Percentiles rank a stretch among this genome's conserved stretches.
Conservation (phyloP, 768 basidiomycete species). For the Ramaria sp. region DNA sequence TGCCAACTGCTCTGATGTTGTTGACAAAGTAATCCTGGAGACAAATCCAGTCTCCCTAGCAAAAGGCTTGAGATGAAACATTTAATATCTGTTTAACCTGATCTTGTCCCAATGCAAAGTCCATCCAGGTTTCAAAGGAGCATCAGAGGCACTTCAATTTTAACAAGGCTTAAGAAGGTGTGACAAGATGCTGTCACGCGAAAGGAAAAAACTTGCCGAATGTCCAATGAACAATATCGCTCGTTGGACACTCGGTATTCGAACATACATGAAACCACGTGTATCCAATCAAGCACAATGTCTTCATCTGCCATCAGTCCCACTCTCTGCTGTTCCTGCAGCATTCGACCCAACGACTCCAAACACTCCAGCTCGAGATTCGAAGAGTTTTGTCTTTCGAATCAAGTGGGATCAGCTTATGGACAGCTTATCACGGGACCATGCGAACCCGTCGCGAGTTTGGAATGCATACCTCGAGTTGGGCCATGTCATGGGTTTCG, state of each 20-base stretch:
- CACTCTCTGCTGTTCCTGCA: neutral
- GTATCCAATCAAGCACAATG: neutral
- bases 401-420: constrained; percentile 19
- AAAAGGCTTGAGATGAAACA: too few relatives aligned
- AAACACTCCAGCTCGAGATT: neutral
- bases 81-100: too few relatives aligned
- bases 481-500: constrained; percentile 34
- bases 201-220: neutral
- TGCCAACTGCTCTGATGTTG: too few relatives aligned
- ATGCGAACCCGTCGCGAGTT: constrained; percentile 35
- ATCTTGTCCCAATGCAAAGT: too few relatives aligned
- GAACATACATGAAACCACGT: neutral
- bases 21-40: too few relatives aligned
- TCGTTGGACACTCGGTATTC: neutral
- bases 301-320: neutral
- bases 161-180: too few relatives aligned
- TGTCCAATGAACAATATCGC: neutral
- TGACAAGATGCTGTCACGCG: neutral
- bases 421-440: constrained; percentile 21
- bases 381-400: neutral
- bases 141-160: neutral
- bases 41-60: too few relatives aligned
- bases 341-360: neutral
- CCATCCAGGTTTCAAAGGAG: too few relatives aligned
- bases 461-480: constrained; percentile 58